Conservation (phyloP, 2,329 filamentous ascomycete species). For the Trichoderma oligosporum region DNA sequence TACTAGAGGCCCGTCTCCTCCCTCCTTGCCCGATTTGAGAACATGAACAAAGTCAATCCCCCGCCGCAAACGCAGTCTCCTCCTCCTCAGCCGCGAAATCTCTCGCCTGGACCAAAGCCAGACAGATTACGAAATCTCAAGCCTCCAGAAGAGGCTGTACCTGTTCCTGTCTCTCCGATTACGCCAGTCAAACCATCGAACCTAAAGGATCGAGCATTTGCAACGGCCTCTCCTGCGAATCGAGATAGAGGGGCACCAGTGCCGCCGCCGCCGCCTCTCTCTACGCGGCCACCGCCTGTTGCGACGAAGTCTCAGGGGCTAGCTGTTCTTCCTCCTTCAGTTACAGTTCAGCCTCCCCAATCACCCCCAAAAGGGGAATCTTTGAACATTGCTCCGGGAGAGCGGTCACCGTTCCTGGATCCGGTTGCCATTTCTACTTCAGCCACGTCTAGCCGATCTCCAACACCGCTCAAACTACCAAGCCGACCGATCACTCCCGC, state of each 20-base stretch:
- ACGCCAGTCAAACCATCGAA: conserved; percentile 24
- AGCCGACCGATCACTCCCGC: conserved; percentile 53
- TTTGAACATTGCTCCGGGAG: conserved; percentile 34
- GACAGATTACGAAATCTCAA: conserved; percentile 41
- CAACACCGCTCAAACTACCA: conserved; percentile 51
- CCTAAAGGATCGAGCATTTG: conserved; percentile 14
- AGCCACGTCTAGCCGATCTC: conserved; percentile 38
- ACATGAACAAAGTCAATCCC: conserved; percentile 44
- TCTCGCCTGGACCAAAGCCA: conserved; percentile 42
- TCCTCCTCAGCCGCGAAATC: conserved; percentile 31
- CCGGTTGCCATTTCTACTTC: conserved; percentile 43
- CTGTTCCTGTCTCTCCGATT: background rate
- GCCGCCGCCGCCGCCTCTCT: conserved; percentile 27
- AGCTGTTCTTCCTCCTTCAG: conserved; percentile 53
- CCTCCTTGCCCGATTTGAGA: conserved; percentile 76
- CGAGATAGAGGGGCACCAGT: conserved; percentile 24
- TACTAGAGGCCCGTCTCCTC: conserved; percentile 75
- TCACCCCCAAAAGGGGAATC: conserved; percentile 58
- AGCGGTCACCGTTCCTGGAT: conserved; percentile 46
- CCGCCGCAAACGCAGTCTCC: conserved; percentile 24
- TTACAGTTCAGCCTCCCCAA: conserved; percentile 65
- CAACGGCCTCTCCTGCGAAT: conserved; percentile 20
- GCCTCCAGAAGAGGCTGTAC: conserved; percentile 35
- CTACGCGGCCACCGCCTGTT: conserved; percentile 26
- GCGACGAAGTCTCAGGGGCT: conserved; percentile 25